Evolutionary conservation across 768 basidiomycete species (phyloP).

Genomic region (Hydnomerulius pinastri): DNA sequence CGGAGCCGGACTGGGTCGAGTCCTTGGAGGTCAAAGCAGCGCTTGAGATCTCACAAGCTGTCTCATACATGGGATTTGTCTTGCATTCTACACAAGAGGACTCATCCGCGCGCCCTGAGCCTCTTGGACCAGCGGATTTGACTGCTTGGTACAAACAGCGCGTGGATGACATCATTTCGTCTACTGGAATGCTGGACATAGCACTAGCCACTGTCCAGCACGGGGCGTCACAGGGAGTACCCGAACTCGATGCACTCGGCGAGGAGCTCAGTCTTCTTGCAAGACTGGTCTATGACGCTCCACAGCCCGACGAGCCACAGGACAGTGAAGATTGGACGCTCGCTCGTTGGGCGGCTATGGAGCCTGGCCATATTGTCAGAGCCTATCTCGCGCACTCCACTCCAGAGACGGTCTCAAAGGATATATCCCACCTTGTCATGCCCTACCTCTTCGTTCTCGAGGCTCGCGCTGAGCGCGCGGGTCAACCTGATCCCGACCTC

Average conservation of each 20-base stretch:
- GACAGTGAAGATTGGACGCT: constrained; percentile 74
- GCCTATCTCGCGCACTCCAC: constrained; percentile 80
- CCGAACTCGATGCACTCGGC: constrained; percentile 79
- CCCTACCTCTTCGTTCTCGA: constrained; percentile 95
- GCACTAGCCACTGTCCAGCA: constrained; percentile 84
- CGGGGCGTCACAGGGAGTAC: constrained; percentile 78
- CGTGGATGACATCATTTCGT: constrained; percentile 59
- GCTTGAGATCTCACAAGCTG: constrained; percentile 33
- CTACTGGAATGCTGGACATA: constrained; percentile 75
- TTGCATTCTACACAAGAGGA: constrained; percentile 11
- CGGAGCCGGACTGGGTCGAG: constrained; percentile 62
- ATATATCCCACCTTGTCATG: constrained; percentile 77
- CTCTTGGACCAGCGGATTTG: constrained; percentile 40
- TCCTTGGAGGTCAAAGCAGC: constrained; percentile 41
- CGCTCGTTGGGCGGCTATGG: constrained; percentile 67
- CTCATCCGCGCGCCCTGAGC: constrained; percentile 5
- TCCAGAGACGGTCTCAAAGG: constrained; percentile 59
- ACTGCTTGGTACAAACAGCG: constrained; percentile 74
- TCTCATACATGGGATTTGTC: constrained; percentile 11
- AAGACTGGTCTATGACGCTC: constrained; percentile 82
- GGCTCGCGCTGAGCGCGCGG: constrained; percentile 80
- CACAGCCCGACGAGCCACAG: constrained; percentile 42
- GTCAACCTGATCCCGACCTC: constrained; percentile 66
- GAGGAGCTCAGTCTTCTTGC: constrained; percentile 91
- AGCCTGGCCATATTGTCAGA: constrained; percentile 61